phyloP scores from a whole-genome alignment of 768 basidiomycete genomes.

The Naganishia randhawae region DNA sequence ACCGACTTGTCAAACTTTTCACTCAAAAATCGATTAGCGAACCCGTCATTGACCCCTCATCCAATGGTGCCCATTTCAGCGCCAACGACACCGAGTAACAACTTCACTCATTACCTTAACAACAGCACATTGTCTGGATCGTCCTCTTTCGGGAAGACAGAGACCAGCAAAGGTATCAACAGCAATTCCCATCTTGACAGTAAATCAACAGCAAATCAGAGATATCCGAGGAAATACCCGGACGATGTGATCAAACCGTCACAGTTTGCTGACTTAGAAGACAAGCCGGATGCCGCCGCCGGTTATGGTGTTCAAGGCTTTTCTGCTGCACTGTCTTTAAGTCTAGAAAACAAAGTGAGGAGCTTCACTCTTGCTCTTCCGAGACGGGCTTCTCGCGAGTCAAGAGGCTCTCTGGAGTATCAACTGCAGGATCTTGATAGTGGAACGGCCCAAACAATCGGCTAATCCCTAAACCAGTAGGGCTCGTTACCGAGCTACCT shows the following conservation, averaged over 20 bases:
- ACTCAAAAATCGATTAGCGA: slow-evolving; percentile 9
- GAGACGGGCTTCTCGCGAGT: neutral
- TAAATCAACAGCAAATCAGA: too few relatives aligned
- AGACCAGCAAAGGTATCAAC: neutral
- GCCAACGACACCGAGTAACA: neutral
- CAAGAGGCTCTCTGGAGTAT: neutral
- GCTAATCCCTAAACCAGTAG: neutral
- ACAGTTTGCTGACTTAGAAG: slow-evolving; percentile 13
- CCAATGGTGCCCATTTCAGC: neutral
- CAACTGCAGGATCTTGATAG: neutral
- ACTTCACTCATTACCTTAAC: neutral
- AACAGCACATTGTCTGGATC: neutral
- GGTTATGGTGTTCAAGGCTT: neutral
- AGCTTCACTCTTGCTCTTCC: slow-evolving; percentile 3
- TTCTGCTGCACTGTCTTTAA: slow-evolving; percentile 8
- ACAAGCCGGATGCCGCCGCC: neutral
- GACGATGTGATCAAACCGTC: neutral
- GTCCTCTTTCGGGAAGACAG: neutral
- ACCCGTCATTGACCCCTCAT: neutral
- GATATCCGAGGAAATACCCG: neutral
- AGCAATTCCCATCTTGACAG: neutral
- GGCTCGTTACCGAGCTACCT: too few relatives aligned
- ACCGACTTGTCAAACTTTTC: slow-evolving; percentile 18
- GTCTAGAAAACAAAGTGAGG: slow-evolving; percentile 1
- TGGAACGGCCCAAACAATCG: neutral